Percentiles rank a stretch among this genome's conserved stretches.
These are phyloP conservation scores for Diutina mesorugosa DNA, from an alignment of 1,139 yeast species.

Conservation along the genomic window DNA sequence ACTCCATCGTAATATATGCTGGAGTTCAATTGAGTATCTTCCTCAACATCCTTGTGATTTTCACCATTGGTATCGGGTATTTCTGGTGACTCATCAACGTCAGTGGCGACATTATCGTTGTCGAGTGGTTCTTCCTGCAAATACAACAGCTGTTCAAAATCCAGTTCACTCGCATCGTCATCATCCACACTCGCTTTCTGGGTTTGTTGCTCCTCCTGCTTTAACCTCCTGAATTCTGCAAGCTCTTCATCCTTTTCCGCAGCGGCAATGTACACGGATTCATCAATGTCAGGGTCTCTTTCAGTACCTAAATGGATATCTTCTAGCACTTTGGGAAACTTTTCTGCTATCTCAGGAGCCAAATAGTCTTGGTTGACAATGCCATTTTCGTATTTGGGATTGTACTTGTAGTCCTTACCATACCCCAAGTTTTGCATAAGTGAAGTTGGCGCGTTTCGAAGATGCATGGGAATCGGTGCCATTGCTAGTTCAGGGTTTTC, in stretches of 20 bases:
- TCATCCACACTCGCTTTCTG: background rate
- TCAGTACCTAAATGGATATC: constrained; percentile 21
- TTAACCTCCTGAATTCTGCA: constrained; percentile 13
- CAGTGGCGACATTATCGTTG: background rate
- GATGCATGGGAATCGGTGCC: constrained; percentile 63
- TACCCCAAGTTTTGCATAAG: constrained; percentile 85
- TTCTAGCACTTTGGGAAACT: constrained; percentile 21
- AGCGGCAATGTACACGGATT: constrained; percentile 11
- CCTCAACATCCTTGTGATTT: background rate
- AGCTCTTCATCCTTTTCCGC: constrained; percentile 16
- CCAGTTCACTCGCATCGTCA: background rate
- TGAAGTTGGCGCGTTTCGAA: constrained; percentile 87
- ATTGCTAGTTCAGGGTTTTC: constrained; percentile 53
- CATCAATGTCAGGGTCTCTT: constrained; percentile 16
- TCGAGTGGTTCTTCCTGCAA: background rate
- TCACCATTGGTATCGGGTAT: background rate
- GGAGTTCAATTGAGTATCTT: background rate
- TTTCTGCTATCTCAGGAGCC: constrained; percentile 34
- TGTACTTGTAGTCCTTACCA: constrained; percentile 74
- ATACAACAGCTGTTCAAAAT: background rate
- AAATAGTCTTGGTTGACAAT: constrained; percentile 57
- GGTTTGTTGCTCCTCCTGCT: constrained; percentile 5
- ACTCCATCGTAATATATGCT: background rate
- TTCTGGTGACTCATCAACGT: background rate
- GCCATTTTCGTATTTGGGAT: constrained; percentile 69